Evolutionary conservation across 208 protist genomes (phyloP).

Genomic region (Leptomonas seymouri): DNA sequence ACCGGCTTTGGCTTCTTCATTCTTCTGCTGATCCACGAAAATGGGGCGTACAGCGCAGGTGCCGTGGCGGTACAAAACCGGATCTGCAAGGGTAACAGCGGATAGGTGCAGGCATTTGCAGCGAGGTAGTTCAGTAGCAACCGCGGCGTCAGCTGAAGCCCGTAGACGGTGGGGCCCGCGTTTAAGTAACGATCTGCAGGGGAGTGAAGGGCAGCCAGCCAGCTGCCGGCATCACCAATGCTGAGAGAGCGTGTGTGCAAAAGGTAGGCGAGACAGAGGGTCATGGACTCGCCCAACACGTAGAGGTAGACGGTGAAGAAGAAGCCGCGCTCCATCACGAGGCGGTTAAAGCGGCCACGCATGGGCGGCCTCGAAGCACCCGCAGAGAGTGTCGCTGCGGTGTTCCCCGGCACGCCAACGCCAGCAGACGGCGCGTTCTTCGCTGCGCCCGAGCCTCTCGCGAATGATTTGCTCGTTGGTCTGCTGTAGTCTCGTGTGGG

Average conservation of each 20-base stretch:
- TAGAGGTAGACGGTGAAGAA: conserved; percentile 67
- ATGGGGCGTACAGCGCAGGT: conserved; percentile 25
- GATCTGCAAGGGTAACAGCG: conserved; percentile 53
- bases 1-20: background rate
- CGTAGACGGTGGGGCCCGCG: conserved; percentile 45
- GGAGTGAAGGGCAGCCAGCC: conserved; percentile 28
- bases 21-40: background rate
- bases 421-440: background rate
- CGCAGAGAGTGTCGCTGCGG: background rate
- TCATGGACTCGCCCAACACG: conserved; percentile 68
- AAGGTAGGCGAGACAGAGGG: conserved; percentile 47
- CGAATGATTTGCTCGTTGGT: background rate
- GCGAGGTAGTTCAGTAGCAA: conserved; percentile 75
- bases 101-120: conserved; percentile 58
- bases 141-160: conserved; percentile 53
- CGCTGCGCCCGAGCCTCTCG: background rate
- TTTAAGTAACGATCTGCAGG: conserved; percentile 46
- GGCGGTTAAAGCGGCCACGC: conserved; percentile 75
- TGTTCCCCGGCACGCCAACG: background rate
- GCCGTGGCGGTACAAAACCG: conserved; percentile 51
- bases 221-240: conserved; percentile 59
- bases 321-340: conserved; percentile 49
- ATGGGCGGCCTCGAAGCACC: conserved; percentile 32
- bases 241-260: conserved; percentile 59
- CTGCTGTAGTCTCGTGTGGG: background rate